phyloP scores from a whole-genome alignment of 192 early-diverging fungal genomes.

The Umbelopsis sp. region DNA sequence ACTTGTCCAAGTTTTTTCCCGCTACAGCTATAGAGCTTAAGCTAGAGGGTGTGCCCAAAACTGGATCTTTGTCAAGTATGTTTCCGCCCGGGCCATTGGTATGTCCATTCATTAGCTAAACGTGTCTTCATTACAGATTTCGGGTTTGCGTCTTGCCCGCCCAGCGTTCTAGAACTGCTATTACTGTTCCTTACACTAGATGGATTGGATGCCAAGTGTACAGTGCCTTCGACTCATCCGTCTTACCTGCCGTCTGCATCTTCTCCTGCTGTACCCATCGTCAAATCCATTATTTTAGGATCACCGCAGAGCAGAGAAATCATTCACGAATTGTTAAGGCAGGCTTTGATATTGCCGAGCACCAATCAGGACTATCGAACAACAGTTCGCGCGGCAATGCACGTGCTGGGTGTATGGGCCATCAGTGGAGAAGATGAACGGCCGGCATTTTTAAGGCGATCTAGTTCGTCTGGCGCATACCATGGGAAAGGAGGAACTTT shows the following conservation, averaged over 20 bases:
- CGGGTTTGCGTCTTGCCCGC: constrained; percentile 71
- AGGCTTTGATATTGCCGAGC: constrained; percentile 67
- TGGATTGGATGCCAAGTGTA: constrained; percentile 60
- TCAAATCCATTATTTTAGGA: constrained; percentile 60
- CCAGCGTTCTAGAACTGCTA: constrained; percentile 65
- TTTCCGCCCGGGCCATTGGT: constrained; percentile 5
- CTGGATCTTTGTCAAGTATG: constrained; percentile 10
- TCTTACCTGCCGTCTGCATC: constrained; percentile 32
- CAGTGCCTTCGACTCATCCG: constrained; percentile 32
- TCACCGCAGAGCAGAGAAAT: constrained; percentile 69
- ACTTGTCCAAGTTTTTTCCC: constrained; percentile 76
- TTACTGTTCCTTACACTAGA: constrained; percentile 69
- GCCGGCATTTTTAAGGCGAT: constrained; percentile 61
- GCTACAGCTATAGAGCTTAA: constrained; percentile 50
- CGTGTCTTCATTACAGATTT: constrained; percentile 28
- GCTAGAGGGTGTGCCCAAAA: constrained; percentile 27
- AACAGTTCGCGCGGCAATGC: constrained; percentile 65
- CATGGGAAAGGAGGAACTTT: background rate
- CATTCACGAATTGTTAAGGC: constrained; percentile 76
- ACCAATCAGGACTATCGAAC: constrained; percentile 60
- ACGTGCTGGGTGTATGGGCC: constrained; percentile 69
- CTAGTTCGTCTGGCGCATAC: constrained; percentile 7
- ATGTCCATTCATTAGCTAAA: background rate
- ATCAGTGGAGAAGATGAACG: constrained; percentile 71
- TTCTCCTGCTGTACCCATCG: constrained; percentile 62